Percentiles rank a stretch among this genome's conserved stretches.
Evolutionary conservation across 2,329 filamentous ascomycete genomes (phyloP).

Genomic region (Phoma herbarum): DNA sequence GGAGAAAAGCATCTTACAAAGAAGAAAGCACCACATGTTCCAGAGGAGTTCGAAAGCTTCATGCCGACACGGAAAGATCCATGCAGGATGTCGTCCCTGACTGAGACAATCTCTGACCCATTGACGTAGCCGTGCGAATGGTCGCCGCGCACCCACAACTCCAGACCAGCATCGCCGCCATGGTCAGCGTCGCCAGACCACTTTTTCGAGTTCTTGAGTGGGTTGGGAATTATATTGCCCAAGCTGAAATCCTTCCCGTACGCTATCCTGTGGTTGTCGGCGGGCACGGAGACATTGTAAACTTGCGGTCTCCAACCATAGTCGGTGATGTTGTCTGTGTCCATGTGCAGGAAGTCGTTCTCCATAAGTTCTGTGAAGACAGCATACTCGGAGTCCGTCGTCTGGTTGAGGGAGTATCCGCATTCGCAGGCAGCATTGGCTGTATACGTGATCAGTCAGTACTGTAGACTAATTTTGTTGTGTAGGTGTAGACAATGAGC

Average conservation of each 20-base stretch:
- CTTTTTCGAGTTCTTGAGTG: slow-evolving; percentile 53
- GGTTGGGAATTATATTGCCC: slow-evolving; percentile 66
- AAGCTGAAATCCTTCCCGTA: slow-evolving; percentile 71
- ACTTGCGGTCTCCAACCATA: slow-evolving; percentile 71
- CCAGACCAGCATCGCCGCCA: slow-evolving; percentile 53
- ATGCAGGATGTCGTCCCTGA: slow-evolving; percentile 69
- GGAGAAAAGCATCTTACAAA: slow-evolving; percentile 66
- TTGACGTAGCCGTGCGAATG: slow-evolving; percentile 62
- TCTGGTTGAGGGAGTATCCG: slow-evolving; percentile 69
- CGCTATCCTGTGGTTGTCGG: slow-evolving; percentile 65
- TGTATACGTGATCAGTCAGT: slow-evolving; percentile 30
- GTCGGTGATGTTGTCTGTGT: slow-evolving; percentile 56
- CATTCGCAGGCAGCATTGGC: slow-evolving; percentile 70
- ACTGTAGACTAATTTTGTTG: not conserved
- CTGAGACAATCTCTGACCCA: slow-evolving; percentile 70
- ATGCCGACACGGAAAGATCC: slow-evolving; percentile 75
- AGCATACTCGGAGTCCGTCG: slow-evolving; percentile 50
- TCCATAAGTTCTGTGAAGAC: slow-evolving; percentile 76
- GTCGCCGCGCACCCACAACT: slow-evolving; percentile 51
- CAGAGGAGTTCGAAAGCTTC: slow-evolving; percentile 67
- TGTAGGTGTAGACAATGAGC: not conserved
- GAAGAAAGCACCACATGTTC: slow-evolving; percentile 82
- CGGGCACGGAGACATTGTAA: slow-evolving; percentile 66
- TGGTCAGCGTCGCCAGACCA: slow-evolving; percentile 58
- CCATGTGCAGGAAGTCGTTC: slow-evolving; percentile 72